These are phyloP conservation scores for Aquilaria malaccensis DNA, from an alignment of 345 rosid species.

Conservation along the genomic window DNA sequence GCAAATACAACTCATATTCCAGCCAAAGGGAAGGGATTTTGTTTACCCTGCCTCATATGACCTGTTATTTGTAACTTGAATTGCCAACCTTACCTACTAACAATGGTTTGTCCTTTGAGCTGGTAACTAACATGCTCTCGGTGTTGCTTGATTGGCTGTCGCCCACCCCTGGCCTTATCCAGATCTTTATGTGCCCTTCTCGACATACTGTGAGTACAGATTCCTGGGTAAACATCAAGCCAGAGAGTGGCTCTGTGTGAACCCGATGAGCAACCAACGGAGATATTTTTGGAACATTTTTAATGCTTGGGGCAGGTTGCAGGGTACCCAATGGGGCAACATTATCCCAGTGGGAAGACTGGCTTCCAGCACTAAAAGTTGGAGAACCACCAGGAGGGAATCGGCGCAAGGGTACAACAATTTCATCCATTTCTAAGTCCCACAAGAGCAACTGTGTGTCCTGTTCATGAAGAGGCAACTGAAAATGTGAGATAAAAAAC, in stretches of 20 bases:
- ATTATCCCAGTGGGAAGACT: conserved; percentile 98
- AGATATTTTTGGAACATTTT: conserved; percentile 89
- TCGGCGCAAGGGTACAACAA: conserved; percentile 90
- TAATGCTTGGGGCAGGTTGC: conserved; percentile 92
- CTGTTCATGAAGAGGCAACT: conserved; percentile 33
- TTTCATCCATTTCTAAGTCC: conserved; percentile 99
- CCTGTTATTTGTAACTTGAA: conserved; percentile 60
- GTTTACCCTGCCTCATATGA: conserved; percentile 14
- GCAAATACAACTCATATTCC: conserved; percentile 27
- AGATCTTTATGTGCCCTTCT: conserved; percentile 91
- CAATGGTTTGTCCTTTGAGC: conserved; percentile 61
- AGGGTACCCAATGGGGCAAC: conserved; percentile 62
- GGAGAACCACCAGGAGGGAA: conserved; percentile 94
- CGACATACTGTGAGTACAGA: conserved; percentile 83
- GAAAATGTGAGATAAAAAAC: background rate
- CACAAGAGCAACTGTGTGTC: conserved; percentile 94
- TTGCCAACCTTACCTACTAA: conserved; percentile 49
- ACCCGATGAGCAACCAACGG: conserved; percentile 84
- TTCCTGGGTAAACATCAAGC: conserved; percentile 81
- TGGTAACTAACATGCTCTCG: conserved; percentile 47
- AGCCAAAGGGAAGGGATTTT: conserved; percentile 5
- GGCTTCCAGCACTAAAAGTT: conserved; percentile 93
- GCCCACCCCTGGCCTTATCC: conserved; percentile 75
- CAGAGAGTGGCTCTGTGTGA: conserved; percentile 93
- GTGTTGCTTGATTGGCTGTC: conserved; percentile 56